Conservation (phyloP, 2,329 filamentous ascomycete genomes). For the Penicillium sp. region DNA sequence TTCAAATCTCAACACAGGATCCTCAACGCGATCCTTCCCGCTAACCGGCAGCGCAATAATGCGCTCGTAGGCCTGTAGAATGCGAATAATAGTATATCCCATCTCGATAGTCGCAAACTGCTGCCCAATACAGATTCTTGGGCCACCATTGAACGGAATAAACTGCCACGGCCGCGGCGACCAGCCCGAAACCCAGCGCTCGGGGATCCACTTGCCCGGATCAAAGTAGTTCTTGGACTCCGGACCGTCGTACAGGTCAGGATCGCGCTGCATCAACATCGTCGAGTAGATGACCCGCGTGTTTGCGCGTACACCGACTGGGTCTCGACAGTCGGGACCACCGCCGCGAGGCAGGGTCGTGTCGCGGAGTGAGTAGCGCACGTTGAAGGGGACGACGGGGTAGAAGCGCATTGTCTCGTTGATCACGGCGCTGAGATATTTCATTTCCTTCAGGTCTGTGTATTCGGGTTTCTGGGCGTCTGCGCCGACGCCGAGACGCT, state of each 20-base stretch:
- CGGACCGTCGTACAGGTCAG: conserved; percentile 49
- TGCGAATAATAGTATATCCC: conserved; percentile 49
- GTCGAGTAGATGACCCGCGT: conserved; percentile 53
- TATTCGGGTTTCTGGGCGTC: conserved; percentile 60
- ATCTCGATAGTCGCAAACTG: conserved; percentile 61
- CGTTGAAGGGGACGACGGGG: conserved; percentile 76
- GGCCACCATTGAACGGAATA: conserved; percentile 55
- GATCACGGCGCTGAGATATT: conserved; percentile 69
- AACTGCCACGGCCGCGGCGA: conserved; percentile 55
- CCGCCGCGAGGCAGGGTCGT: conserved; percentile 71
- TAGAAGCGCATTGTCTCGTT: conserved; percentile 78
- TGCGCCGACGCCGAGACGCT: conserved; percentile 61
- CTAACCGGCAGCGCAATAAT: conserved; percentile 34
- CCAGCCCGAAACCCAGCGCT: conserved; percentile 52
- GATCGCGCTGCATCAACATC: conserved; percentile 52
- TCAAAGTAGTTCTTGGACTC: conserved; percentile 39
- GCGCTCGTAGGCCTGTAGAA: conserved; percentile 43
- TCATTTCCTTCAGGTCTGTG: conserved; percentile 80
- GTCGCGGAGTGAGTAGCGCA: conserved; percentile 68
- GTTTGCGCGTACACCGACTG: conserved; percentile 49
- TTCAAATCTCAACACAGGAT: conserved; percentile 38
- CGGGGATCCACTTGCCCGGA: conserved; percentile 48
- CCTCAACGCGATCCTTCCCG: conserved; percentile 34
- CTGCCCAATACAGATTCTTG: conserved; percentile 57
- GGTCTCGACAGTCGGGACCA: conserved; percentile 46